These are phyloP conservation scores for Angomonas deanei DNA, from an alignment of 208 protist genomes.

Conservation along the genomic window DNA sequence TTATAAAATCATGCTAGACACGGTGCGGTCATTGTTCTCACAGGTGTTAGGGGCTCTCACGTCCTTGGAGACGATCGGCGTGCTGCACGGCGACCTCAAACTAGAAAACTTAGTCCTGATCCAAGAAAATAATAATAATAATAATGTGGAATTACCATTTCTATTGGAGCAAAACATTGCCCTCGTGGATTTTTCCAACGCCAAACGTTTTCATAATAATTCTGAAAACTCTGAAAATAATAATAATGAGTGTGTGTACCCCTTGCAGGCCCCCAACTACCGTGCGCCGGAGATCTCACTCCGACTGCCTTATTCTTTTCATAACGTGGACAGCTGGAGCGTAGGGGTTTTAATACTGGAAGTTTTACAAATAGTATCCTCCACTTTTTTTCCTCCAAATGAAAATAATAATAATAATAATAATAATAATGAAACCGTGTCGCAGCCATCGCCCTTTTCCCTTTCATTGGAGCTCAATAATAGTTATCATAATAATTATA, in stretches of 20 bases:
- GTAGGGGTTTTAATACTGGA: neutral
- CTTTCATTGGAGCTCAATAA: neutral
- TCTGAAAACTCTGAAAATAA: neutral
- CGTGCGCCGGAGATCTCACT: slow-evolving; percentile 94
- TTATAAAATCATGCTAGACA: neutral
- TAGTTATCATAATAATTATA: no score
- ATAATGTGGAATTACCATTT: no score
- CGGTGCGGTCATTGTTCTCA: neutral
- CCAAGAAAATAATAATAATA: no score
- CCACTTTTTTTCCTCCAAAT: no score
- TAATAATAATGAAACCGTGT: neutral
- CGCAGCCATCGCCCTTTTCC: neutral
- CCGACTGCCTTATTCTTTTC: slow-evolving; percentile 40
- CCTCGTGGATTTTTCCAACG: slow-evolving; percentile 96
- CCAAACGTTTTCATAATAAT: slow-evolving; percentile 28
- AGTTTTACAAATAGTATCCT: no score
- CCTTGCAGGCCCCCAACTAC: slow-evolving; percentile 94
- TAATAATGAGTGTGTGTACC: slow-evolving; percentile 60
- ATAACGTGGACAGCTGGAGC: slow-evolving; percentile 12
- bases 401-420: no score
- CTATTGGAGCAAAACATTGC: slow-evolving; percentile 69
- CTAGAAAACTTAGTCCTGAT: slow-evolving; percentile 81
- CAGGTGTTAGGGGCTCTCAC: slow-evolving; percentile 79
- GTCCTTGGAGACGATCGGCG: slow-evolving; percentile 45
- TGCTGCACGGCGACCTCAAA: slow-evolving; percentile 96